Conservation (phyloP, 2,329 filamentous ascomycete genomes). For the Colletotrichum phormii region DNA sequence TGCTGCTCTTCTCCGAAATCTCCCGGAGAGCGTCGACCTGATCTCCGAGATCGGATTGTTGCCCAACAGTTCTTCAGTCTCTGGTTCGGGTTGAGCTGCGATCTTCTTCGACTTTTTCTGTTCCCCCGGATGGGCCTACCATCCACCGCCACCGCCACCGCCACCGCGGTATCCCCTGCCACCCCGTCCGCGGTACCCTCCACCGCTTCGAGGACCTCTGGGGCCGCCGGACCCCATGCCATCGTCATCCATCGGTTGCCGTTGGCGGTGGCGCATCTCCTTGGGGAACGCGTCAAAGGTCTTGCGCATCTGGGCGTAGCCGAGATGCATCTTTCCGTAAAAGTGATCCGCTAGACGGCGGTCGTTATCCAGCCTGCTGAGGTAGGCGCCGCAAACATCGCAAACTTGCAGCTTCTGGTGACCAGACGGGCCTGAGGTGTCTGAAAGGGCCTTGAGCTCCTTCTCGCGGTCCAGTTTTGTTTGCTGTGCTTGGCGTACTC, state of each 20-base stretch:
- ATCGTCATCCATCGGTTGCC: slow-evolving; percentile 63
- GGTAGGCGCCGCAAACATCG: slow-evolving; percentile 96
- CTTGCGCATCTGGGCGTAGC: slow-evolving; percentile 98
- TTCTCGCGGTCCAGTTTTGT: slow-evolving; percentile 86
- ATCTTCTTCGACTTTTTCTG: neutral
- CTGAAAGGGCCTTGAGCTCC: slow-evolving; percentile 89
- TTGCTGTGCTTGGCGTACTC: slow-evolving; percentile 82
- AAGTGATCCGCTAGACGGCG: slow-evolving; percentile 95
- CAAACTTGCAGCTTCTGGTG: slow-evolving; percentile 99
- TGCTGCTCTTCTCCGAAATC: neutral
- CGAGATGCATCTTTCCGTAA: slow-evolving; percentile 99
- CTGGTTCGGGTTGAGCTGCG: neutral
- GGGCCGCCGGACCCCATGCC: slow-evolving; percentile 59
- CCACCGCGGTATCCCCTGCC: slow-evolving; percentile 61
- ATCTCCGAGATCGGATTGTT: neutral
- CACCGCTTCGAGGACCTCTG: slow-evolving; percentile 65
- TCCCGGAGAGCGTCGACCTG: neutral
- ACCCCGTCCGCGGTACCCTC: slow-evolving; percentile 64
- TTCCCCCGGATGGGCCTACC: slow-evolving; percentile 48
- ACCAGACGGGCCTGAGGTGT: slow-evolving; percentile 91
- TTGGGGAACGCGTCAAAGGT: slow-evolving; percentile 88
- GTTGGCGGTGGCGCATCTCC: slow-evolving; percentile 81
- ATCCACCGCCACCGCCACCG: slow-evolving; percentile 41
- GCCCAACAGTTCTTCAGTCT: neutral
- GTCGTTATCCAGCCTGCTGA: slow-evolving; percentile 93